Percentiles rank a stretch among this genome's conserved stretches.
Evolutionary conservation across 495 filamentous ascomycete genomes (phyloP).

Genomic region (Penicillium maclennaniae): DNA sequence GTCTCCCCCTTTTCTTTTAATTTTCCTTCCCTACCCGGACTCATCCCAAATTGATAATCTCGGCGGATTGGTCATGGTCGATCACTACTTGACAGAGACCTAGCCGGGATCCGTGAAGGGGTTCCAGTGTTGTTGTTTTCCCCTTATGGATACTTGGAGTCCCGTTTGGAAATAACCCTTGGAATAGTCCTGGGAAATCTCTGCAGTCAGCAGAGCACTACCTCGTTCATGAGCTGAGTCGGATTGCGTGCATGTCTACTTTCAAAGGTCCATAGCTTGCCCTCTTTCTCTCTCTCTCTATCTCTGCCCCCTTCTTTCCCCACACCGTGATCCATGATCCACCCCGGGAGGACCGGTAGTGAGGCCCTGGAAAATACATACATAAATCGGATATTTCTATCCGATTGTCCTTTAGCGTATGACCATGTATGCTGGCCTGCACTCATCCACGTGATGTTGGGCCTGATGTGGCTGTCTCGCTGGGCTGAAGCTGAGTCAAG

Average conservation of each 20-base stretch:
- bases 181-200: background rate
- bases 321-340: slow-evolving; percentile 5
- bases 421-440: background rate
- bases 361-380: background rate
- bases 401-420: background rate
- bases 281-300: background rate
- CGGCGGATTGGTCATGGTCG: background rate
- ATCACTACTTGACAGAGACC: slow-evolving; percentile 2
- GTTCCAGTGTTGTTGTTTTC: background rate
- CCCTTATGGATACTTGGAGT: background rate
- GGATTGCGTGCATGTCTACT: background rate
- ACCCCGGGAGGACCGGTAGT: slow-evolving; percentile 7
- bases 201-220: background rate
- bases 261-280: slow-evolving; percentile 4
- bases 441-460: background rate
- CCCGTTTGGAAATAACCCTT: background rate
- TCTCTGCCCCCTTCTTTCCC: too few relatives aligned
- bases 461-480: background rate
- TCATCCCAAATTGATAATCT: background rate
- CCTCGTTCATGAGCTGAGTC: background rate
- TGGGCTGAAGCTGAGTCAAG: background rate
- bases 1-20: background rate
- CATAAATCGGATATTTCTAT: background rate
- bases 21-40: background rate
- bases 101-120: background rate